These are phyloP conservation scores for Ganoderma resinaceum DNA, from an alignment of 1,284 basidiomycete species.

Conservation along the genomic window DNA sequence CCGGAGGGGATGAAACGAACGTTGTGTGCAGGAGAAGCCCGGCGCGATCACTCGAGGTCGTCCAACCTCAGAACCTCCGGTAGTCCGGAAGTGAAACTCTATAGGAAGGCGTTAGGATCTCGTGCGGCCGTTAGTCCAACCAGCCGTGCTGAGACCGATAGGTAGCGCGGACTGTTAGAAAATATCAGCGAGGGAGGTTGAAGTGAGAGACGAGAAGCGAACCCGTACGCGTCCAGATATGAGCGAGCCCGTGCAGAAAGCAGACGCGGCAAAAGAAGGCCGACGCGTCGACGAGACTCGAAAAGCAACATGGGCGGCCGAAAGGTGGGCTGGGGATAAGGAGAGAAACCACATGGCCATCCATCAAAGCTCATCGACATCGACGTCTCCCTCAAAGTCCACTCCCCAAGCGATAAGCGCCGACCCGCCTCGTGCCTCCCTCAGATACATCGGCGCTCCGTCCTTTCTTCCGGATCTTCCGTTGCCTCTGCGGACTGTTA, in stretches of 20 bases:
- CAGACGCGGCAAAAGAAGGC: conserved; percentile 1
- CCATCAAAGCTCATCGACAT: background rate
- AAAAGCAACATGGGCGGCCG: background rate
- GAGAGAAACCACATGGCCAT: background rate
- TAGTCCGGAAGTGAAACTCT: background rate
- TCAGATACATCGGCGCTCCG: background rate
- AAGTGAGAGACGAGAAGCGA: background rate
- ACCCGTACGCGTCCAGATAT: background rate
- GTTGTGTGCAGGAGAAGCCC: background rate
- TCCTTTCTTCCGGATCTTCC: background rate
- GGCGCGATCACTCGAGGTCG: background rate
- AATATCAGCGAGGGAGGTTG: background rate
- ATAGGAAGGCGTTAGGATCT: background rate
- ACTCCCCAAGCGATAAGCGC: background rate
- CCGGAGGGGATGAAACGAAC: background rate
- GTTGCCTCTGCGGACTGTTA: background rate
- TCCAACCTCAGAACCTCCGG: background rate
- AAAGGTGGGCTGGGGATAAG: background rate
- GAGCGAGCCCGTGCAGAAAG: background rate
- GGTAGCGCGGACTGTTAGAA: background rate
- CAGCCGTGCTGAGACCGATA: background rate
- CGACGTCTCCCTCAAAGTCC: background rate
- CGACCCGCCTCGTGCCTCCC: background rate
- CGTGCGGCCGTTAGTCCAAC: background rate
- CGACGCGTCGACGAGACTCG: background rate